Evolutionary conservation across 805 yeast genomes (phyloP), one percentile per base, ranked within the genome.

Genomic region (Hanseniaspora lachancei): DNA sequence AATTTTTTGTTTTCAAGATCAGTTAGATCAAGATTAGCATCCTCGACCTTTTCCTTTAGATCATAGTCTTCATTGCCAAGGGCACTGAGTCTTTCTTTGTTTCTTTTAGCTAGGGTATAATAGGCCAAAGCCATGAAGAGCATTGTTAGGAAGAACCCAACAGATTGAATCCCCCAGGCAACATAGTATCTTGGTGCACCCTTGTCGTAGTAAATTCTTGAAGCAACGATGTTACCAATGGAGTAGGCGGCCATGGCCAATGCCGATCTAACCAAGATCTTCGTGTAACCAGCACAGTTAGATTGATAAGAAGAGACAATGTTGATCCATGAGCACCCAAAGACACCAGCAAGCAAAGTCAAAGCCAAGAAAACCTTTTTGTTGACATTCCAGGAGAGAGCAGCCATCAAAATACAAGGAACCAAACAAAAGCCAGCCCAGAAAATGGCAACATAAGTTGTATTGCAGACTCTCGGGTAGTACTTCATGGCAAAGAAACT

Each of bases 101-200:
- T 77, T 62, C 79, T 68, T 38, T 60, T 64, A 10, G 58, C 59
- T 36, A 77, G 62, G 35, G 76, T 68, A 54, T 57, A 70, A 63
- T 76, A 67, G 47, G 71, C 72, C 47, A 29, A 57, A 62, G 58
- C 20, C 74, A 72, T 0, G 73, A 67, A 16, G 62, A 34, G 23
- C 15, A 27, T 27, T 20, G 50, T 32, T 15, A 65, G 58, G 61
- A 69, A 78, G 39, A 78, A 66, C n/a, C 75, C 60, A 16, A 74
- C 74, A 49, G 77, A 73, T 56, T 75, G 78, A 9, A 74, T 72
- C 47, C 69, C 67, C 81, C 81, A 74, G 3, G 78, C 75, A 2
- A 68, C 65, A 40, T 64, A 61, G 59, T 72, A 75, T 36, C 72
- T 58, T 39, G 81, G 81, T 34, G 56, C 50, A 69, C 71, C 60